Conservation (phyloP, 345 rosid species). For the Lepidium didymum region DNA sequence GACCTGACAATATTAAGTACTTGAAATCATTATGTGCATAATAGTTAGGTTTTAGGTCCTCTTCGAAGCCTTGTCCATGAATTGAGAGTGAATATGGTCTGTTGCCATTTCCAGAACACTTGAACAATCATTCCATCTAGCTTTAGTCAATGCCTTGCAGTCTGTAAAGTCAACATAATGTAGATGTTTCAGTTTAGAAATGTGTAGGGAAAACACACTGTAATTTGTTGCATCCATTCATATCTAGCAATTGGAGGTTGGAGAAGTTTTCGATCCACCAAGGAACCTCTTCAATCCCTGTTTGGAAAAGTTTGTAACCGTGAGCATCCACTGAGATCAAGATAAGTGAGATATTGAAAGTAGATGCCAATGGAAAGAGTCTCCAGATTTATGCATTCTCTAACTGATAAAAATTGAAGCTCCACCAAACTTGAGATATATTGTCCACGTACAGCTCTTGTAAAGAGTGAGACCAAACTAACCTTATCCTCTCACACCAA, state of each 20-base stretch:
- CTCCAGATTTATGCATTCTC: neutral
- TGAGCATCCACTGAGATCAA: conserved; percentile 3
- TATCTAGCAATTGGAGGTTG: neutral
- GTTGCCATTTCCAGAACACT: neutral
- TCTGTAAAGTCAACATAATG: neutral
- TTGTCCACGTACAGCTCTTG: too few species aligned
- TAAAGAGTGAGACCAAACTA: too few species aligned
- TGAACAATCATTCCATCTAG: neutral
- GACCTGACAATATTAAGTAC: neutral
- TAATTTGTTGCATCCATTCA: neutral
- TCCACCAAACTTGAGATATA: conserved; percentile 5
- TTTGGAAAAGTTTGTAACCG: neutral
- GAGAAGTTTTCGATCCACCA: neutral
- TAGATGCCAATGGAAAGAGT: neutral
- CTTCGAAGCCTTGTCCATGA: neutral
- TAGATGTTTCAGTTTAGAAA: neutral
- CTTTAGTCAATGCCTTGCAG: neutral
- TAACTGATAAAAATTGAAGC: too few species aligned
- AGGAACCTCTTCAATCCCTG: conserved; percentile 3
- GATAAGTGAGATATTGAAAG: neutral
- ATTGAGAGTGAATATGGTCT: neutral
- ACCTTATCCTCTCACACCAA: too few species aligned
- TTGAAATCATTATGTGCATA: neutral
- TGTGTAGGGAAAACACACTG: neutral
- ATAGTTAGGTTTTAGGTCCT: neutral